Evolutionary conservation across 176 grass and related monocot species (phyloP), one percentile per base, ranked within the genome.

Genomic region (Eragrostis curvula): DNA sequence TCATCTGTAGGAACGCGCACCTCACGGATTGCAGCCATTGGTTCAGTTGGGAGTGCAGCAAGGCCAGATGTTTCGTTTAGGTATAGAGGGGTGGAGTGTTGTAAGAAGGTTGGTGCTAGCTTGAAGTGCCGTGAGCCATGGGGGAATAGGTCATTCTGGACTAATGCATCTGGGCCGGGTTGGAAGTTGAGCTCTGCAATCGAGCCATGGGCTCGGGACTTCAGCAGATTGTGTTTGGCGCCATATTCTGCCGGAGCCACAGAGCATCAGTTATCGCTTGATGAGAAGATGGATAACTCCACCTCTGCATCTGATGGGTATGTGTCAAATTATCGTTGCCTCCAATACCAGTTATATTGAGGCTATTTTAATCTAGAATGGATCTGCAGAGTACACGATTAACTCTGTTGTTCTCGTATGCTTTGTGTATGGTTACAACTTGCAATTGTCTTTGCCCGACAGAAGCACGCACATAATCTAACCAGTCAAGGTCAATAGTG

Each of bases 241-340:
- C 85, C 93, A 15, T 96, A 83, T 73, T 93, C 89, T 78, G 83
- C 86, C 23, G 91, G 90, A 62, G 87, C 89, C 24, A 88, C 91
- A 73, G 93, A 88, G 65, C 66, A 81, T 67, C 88, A 98, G 2
- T 59, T 98, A 17, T 88, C 93, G 2, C 83, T 95, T n/a, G 88
- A 89, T 87, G 92, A 91, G 53, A 84, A 91, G 88, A 87, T 74
- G 66, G 86, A 82, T 43, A 89, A 67, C 70, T 93, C 92, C 53
- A 36, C 80, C 0, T 27, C 28, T 60, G 68, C 88, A 69, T 80
- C 90, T 69, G 92, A 95, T 71, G 84, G 59, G 96, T 98, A 91
- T 74, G 88, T 74, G 64, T 77, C 50, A 51, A 29, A 29, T 71
- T 32, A 56, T 18, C 48, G 1, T 41, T 27, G 32, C 63, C 48